Conservation (phyloP, 1,139 yeast species). For the Kodamaea alishanica region DNA sequence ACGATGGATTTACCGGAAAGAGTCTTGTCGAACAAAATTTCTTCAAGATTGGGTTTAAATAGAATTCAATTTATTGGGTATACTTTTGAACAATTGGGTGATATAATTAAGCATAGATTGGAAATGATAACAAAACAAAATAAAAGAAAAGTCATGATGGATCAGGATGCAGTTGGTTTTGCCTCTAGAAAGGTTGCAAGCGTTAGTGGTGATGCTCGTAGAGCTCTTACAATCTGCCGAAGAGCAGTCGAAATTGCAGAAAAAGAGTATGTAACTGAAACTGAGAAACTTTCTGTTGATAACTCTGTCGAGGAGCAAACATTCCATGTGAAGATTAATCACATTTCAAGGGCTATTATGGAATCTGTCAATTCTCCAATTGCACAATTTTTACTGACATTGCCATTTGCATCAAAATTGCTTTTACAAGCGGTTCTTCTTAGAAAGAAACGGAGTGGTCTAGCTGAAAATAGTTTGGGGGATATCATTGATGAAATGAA, state of each 20-base stretch:
- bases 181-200: conserved; percentile 94
- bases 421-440: conserved; percentile 65
- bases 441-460: conserved; percentile 63
- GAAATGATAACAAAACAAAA: conserved; percentile 47
- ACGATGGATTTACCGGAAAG: conserved; percentile 97
- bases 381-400: conserved; percentile 50
- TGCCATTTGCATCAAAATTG: conserved; percentile 70
- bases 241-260: conserved; percentile 91
- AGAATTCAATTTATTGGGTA: conserved; percentile 89
- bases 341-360: conserved; percentile 53
- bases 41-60: conserved; percentile 85
- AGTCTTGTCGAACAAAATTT: conserved; percentile 77
- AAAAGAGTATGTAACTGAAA: conserved; percentile 38
- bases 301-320: conserved; percentile 27
- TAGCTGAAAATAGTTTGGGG: conserved; percentile 69
- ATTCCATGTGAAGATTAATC: conserved; percentile 24
- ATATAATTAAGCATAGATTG: conserved; percentile 69
- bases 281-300: background rate
- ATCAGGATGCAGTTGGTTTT: conserved; percentile 79
- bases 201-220: conserved; percentile 95
- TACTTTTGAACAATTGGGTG: conserved; percentile 71
- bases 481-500: conserved; percentile 77
- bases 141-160: conserved; percentile 43
- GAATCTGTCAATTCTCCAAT: conserved; percentile 79
- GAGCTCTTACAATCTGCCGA: conserved; percentile 85